A percentile compares a stretch with the other conserved stretches of the same genome.
Conservation (phyloP, 495 filamentous ascomycete genomes). For the Penicillium soppii region DNA sequence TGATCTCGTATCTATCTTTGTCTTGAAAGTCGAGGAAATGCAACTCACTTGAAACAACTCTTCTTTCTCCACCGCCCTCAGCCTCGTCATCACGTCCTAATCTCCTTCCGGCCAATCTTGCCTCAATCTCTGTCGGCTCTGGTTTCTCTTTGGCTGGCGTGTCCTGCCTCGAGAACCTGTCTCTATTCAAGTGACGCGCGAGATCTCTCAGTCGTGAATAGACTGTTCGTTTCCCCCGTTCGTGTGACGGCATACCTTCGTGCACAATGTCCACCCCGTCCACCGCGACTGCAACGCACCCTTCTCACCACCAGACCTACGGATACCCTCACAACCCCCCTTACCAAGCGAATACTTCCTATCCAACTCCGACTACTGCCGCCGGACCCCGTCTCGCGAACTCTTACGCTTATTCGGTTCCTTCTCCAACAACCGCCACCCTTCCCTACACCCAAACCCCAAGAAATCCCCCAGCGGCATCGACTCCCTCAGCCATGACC, state of each 20-base stretch:
- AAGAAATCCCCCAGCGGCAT: slow-evolving; percentile 30
- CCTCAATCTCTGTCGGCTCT: slow-evolving; percentile 17
- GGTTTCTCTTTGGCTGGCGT: neutral
- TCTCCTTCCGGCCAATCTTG: slow-evolving; percentile 2
- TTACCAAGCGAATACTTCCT: slow-evolving; percentile 54
- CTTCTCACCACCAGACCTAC: slow-evolving; percentile 69
- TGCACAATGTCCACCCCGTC: slow-evolving; percentile 81
- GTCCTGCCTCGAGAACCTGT: neutral
- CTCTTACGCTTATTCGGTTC: slow-evolving; percentile 48
- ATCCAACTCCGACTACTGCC: slow-evolving; percentile 53
- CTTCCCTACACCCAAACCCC: slow-evolving; percentile 38
- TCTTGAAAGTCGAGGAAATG: slow-evolving; percentile 21
- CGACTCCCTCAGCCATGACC: slow-evolving; percentile 37
- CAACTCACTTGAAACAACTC: slow-evolving; percentile 21
- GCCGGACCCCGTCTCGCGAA: slow-evolving; percentile 51
- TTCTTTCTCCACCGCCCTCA: slow-evolving; percentile 10
- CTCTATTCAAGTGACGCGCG: slow-evolving; percentile 44
- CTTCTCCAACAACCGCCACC: slow-evolving; percentile 40
- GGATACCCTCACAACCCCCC: slow-evolving; percentile 64
- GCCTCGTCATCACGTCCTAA: slow-evolving; percentile 25
- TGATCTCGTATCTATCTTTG: slow-evolving; percentile 21
- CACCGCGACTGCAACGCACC: slow-evolving; percentile 73
- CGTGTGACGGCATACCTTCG: slow-evolving; percentile 31
- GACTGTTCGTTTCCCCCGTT: slow-evolving; percentile 57
- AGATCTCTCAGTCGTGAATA: slow-evolving; percentile 45